Conservation (phyloP, 2,329 filamentous ascomycete genomes). For the Pseudohalonectria lignicola region DNA sequence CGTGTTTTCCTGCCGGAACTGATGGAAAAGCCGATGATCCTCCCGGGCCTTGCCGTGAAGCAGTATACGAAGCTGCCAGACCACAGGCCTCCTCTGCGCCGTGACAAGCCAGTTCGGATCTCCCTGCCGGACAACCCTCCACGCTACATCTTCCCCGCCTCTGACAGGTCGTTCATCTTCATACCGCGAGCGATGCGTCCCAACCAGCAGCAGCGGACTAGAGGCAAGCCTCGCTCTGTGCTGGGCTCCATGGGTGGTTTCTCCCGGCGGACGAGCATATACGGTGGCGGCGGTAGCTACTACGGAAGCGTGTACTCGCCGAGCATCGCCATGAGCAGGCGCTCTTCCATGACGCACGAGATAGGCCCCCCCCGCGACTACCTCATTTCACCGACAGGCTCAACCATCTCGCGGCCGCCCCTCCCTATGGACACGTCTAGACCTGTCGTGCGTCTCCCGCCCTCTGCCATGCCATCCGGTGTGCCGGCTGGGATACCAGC, state of each 20-base stretch:
- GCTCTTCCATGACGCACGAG: conserved; percentile 66
- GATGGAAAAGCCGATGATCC: conserved; percentile 60
- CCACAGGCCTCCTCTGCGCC: conserved; percentile 82
- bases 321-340: conserved; percentile 77
- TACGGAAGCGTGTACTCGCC: conserved; percentile 72
- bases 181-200: conserved; percentile 89
- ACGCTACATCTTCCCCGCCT: conserved; percentile 82
- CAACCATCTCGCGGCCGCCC: conserved; percentile 59
- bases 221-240: conserved; percentile 63
- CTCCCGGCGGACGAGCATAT: conserved; percentile 54
- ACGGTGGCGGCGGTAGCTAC: conserved; percentile 46
- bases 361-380: conserved; percentile 62
- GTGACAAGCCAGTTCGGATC: conserved; percentile 93
- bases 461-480: too few relatives aligned
- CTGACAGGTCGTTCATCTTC: conserved; percentile 92
- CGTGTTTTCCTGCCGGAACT: conserved; percentile 63
- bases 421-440: conserved; percentile 49
- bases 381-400: conserved; percentile 71
- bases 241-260: conserved; percentile 56
- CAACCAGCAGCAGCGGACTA: conserved; percentile 66
- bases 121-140: conserved; percentile 72
- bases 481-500: too few relatives aligned
- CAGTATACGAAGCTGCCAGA: conserved; percentile 92
- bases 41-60: conserved; percentile 69
- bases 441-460: conserved; percentile 77